Evolutionary conservation across 176 grass and related monocot species (phyloP).

Genomic region (Cymbopogon citratus): DNA sequence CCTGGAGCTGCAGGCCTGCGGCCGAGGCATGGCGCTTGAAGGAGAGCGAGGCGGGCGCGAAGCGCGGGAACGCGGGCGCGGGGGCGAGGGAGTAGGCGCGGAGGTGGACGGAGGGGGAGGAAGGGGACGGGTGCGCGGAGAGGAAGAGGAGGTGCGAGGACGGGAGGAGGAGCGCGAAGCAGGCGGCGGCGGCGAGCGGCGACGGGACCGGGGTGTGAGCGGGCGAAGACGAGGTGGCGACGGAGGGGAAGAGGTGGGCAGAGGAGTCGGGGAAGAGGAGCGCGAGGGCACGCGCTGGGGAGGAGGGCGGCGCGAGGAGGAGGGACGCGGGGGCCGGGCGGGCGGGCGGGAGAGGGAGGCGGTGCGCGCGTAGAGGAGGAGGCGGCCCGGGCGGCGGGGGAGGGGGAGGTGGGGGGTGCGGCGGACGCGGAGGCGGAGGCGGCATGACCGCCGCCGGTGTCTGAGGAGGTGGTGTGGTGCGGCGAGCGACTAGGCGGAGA

Average conservation of each 20-base stretch:
- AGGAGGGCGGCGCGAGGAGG: slow-evolving; percentile 34
- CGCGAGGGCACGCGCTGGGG: slow-evolving; percentile 29
- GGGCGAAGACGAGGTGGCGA: slow-evolving; percentile 19
- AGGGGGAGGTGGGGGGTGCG: slow-evolving; percentile 6
- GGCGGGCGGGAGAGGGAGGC: slow-evolving; percentile 30
- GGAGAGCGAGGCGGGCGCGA: slow-evolving; percentile 40
- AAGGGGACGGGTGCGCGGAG: slow-evolving; percentile 49
- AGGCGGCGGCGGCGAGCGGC: slow-evolving; percentile 56
- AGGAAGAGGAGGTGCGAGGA: slow-evolving; percentile 48
- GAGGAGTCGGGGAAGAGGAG: slow-evolving; percentile 42
- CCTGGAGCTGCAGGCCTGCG: slow-evolving; percentile 37
- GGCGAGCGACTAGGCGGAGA: slow-evolving; percentile 33
- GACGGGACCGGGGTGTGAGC: slow-evolving; percentile 40
- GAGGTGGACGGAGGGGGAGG: slow-evolving; percentile 52
- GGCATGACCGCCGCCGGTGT: slow-evolving; percentile 55
- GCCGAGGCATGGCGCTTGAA: slow-evolving; percentile 36
- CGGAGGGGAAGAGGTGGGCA: slow-evolving; percentile 30
- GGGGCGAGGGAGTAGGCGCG: slow-evolving; percentile 50
- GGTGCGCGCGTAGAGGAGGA: slow-evolving; percentile 23
- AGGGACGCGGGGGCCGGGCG: slow-evolving; percentile 19
- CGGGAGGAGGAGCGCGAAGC: slow-evolving; percentile 44
- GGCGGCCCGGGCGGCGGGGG: slow-evolving; percentile 18
- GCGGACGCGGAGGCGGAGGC: slow-evolving; percentile 34
- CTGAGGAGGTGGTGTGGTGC: slow-evolving; percentile 18
- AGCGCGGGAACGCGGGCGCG: slow-evolving; percentile 21